Percentiles rank a stretch among this genome's conserved stretches.
These are phyloP conservation scores for Aspergillus novofumigatus DNA, from an alignment of 2,329 filamentous ascomycete species.

Conservation along the genomic window DNA sequence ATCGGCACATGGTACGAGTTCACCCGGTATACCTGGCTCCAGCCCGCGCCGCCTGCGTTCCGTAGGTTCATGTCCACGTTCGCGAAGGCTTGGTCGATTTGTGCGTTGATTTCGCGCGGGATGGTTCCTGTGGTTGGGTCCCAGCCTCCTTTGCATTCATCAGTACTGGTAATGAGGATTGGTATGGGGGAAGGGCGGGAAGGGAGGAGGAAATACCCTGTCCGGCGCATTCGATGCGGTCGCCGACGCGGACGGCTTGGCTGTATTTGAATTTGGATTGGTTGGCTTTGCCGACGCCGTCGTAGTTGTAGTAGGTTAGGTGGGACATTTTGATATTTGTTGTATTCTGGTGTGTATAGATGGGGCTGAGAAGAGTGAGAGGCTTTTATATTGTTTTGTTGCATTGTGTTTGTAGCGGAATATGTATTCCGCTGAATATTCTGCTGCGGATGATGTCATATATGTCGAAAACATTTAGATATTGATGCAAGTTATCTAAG, in stretches of 20 bases:
- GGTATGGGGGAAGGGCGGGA: background rate
- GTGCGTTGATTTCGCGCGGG: constrained; percentile 37
- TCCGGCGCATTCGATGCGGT: constrained; percentile 43
- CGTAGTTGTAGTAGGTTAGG: constrained; percentile 39
- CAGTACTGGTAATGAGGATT: background rate
- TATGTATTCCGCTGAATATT: background rate
- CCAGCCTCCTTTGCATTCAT: constrained; percentile 31
- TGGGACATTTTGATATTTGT: constrained; percentile 34
- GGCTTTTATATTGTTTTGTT: background rate
- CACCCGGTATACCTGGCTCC: constrained; percentile 48
- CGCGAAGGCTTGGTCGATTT: constrained; percentile 52
- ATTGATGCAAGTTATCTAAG: background rate
- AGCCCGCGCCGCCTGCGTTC: constrained; percentile 49
- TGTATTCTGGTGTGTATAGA: too few relatives aligned
- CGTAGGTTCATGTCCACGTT: constrained; percentile 54
- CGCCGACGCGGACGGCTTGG: constrained; percentile 48
- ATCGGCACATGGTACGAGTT: constrained; percentile 45
- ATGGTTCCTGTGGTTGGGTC: constrained; percentile 21
- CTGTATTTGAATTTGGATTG: constrained; percentile 37
- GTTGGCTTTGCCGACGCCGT: constrained; percentile 35
- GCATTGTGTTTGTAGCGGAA: background rate
- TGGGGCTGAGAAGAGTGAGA: too few relatives aligned
- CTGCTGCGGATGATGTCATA: background rate
- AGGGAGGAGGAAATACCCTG: constrained; percentile 15
- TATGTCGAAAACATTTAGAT: background rate